A percentile compares a stretch with the other conserved stretches of the same genome.
Conservation (phyloP, 305 asterid species). For the Coffea humblotiana region DNA sequence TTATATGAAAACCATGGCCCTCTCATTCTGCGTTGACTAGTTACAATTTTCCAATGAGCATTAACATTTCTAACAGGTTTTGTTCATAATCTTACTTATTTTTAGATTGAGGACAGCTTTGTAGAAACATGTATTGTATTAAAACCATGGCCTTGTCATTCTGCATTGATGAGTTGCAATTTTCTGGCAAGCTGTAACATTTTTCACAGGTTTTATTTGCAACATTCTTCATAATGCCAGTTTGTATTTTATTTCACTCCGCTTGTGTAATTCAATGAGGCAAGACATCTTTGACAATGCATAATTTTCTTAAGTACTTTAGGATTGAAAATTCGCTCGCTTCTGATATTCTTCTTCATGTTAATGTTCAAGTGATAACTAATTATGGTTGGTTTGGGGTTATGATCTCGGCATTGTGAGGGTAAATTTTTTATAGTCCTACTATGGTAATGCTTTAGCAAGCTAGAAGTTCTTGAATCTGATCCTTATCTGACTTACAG, state of each 20-base stretch:
- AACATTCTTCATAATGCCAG: not conserved
- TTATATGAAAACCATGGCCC: not conserved
- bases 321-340: not conserved
- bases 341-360: not conserved
- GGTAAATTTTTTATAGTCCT: not conserved
- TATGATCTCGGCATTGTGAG: not conserved
- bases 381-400: not conserved
- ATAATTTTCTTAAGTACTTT: not conserved
- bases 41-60: no score
- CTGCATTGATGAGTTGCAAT: conserved; percentile 9
- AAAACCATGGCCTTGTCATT: no score
- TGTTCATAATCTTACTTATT: no score
- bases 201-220: not conserved
- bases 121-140: no score
- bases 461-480: not conserved
- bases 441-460: not conserved
- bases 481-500: not conserved
- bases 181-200: not conserved
- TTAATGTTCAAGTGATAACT: not conserved
- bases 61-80: no score
- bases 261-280: not conserved
- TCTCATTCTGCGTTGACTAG: not conserved
- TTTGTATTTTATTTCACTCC: not conserved
- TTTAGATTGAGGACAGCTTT: no score
- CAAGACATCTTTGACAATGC: not conserved